Base-by-base conservation (phyloP, 345 rosid species). In the Ailanthus altissimus region DNA sequence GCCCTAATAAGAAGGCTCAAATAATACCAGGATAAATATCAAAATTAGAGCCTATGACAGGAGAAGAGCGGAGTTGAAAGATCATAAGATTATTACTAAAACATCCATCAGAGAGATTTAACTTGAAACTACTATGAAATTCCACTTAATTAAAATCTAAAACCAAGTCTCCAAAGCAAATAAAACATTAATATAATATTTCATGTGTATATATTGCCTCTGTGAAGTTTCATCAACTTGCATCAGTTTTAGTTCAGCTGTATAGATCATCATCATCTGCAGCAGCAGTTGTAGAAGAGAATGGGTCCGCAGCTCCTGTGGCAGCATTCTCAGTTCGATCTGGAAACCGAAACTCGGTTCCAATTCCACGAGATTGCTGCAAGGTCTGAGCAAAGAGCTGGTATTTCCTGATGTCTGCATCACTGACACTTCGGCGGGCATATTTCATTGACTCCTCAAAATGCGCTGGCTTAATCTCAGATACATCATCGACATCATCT, bases 361-460 rank as follows among this genome's bases (percentile, higher is more conserved):
- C 86, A 45, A 83, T 18, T 21, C 83, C 86, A 0, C 81, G 81
- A 45, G 83, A 83, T 70, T 83, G 86, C 42, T 80, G 83, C n/a
- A 80, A 60, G 16, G 86, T 83, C 61, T 75, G 85, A 25, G 85
- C 79, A 76, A 82, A 82, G 59, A 70, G 25, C 74, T 79, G 80
- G 56, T 79, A 82, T 47, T 79, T 82, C 12, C 72, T 65, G 75
- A 83, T 83, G 74, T 83, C 83, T 57, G 81, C 70, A 70, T 83
- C 81, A 51, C 83, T 83, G 23, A 83, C 86, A 70, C 83, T 83
- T 51, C 79, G 14, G 45, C 81, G 79, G 5, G 77, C 86, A 60
- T 26, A 83, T 47, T 80, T 83, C 86, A 83, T 80, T 4, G 85
- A 83, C 26, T 79, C 82, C 74, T 83, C 86, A 58, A 83, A 80